Evolutionary conservation across 495 filamentous ascomycete genomes (phyloP), one percentile per base, ranked within the genome.

Genomic region (Penicillium paradoxum): DNA sequence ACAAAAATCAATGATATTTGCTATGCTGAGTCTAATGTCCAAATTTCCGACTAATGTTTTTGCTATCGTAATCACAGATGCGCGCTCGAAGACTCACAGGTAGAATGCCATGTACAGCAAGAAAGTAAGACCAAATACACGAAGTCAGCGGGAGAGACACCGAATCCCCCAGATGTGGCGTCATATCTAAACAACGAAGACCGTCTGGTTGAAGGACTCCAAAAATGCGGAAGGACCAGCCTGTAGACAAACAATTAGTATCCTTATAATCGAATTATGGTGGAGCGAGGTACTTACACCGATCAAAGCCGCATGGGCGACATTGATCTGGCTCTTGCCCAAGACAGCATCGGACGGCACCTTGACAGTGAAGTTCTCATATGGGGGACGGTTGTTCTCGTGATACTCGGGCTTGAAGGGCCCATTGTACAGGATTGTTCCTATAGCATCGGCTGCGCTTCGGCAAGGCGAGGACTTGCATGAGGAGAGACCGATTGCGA

Each of bases 301-400:
- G 14, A 71, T 47, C n/a, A 72, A 50, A 7, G 67, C 45, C 4
- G 63, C 59, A 52, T 72, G 71, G 0, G 71, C 69, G 5, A 73
- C 60, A 17, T 64, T 67, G 11, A 73, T 48, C 29, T 69, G 49
- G 3, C 57, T 69, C 4, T 52, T 47, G 0, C 69, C 69, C 8
- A 33, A 15, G 2, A 52, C 42, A 11, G 58, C 36, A 5, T 6
- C 25, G 0, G 51, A 46, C 0, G 71, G 71, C 11, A 73, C 41
- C 0, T 30, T 66, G 8, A 73, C 63, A 6, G 67, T 66, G 51
- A 71, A 72, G 66, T 73, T 73, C 62, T 73, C 49, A 34, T 72
- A 73, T 1, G 68, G 70, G 14, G 57, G 51, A 8, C 18, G 17
- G 40, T 34, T 30, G n/a, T 34, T n/a, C 36, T 68, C 64, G 24